Base-by-base conservation (phyloP, 2,329 filamentous ascomycete genomes). In the Rhinocladiella mackenziei region DNA sequence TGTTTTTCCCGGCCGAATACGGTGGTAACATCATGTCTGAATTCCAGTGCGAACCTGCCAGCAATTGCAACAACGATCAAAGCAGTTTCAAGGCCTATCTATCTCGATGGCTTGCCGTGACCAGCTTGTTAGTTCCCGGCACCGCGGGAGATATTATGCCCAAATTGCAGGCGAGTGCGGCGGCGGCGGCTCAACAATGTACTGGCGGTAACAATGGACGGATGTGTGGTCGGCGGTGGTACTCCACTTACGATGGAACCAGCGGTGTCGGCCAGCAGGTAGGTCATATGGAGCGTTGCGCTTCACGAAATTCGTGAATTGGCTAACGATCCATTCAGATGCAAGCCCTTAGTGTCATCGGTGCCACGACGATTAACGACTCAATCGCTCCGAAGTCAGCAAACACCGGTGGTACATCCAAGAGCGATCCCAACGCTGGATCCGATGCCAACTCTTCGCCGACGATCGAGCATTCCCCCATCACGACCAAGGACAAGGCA, bases 71-170 rank as follows among this genome's bases (percentile, higher is more conserved):
- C 45, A 72, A 76, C 35, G 86, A 91, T 57, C 84, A 88, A 71
- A 65, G 78, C 48, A 78, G 78, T 1, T 89, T 84, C 75, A 86
- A 86, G 64, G 83, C 82, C 28, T 81, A 82, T 45, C 69, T 86
- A 13, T 73, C 80, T 54, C 75, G 80, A 29, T 85, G 81, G 79
- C 68, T 87, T 54, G 71, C 77, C 3, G 71, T 75, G 15, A 72
- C 76, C 1, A 74, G 77, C 2, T 72, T 82, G 53, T 44, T 86
- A n/a, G 81, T 78, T 0, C 83, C 84, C 0, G 73, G 72, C 33
- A 80, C 76, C 1, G 64, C 64, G 29, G 64, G 72, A 1, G 66
- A 60, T 11, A 80, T 88, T 53, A 65, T 76, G 44, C 73, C 78
- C 1, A 72, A 78, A 22, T 68, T 88, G 5, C 66, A 68, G 43